Evolutionary conservation across 31 red algal species (phyloP).

Genomic region (Odonthalia washingtoniensis): DNA sequence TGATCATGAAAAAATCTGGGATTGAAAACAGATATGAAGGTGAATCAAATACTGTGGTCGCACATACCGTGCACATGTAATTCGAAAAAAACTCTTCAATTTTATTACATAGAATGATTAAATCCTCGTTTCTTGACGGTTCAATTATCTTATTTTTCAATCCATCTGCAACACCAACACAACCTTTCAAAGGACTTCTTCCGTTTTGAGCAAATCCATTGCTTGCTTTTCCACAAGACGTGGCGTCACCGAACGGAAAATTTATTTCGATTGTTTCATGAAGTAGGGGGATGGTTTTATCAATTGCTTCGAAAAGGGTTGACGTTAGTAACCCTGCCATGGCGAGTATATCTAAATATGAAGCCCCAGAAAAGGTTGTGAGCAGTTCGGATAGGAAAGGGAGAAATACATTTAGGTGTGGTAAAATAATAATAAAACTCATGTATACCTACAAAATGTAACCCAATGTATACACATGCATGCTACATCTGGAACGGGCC

Average conservation of each 20-base stretch:
- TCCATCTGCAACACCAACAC: conserved; percentile 46
- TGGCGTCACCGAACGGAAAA: not conserved
- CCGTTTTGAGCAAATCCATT: not conserved
- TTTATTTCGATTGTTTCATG: not conserved
- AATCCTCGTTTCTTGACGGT: conserved; percentile 16
- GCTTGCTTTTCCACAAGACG: not conserved
- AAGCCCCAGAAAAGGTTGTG: not conserved
- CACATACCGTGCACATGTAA: conserved; percentile 9
- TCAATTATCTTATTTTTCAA: conserved; percentile 31
- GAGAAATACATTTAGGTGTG: too few relatives aligned
- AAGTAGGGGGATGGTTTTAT: not conserved
- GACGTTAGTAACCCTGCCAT: not conserved
- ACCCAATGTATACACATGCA: too few relatives aligned
- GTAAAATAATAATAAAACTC: too few relatives aligned
- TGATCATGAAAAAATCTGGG: too few relatives aligned
- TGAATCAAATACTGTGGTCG: conserved; percentile 36
- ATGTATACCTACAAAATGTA: too few relatives aligned
- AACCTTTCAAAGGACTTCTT: conserved; percentile 21
- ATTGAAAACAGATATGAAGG: conserved; percentile 26
- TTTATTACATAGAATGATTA: conserved; percentile 13
- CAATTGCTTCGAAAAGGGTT: not conserved
- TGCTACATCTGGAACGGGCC: too few relatives aligned
- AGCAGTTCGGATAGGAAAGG: too few relatives aligned
- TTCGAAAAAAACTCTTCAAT: conserved; percentile 2
- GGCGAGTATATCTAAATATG: not conserved